phyloP scores from a whole-genome alignment of 495 filamentous ascomycete genomes.

The Cairneyella variabilis region DNA sequence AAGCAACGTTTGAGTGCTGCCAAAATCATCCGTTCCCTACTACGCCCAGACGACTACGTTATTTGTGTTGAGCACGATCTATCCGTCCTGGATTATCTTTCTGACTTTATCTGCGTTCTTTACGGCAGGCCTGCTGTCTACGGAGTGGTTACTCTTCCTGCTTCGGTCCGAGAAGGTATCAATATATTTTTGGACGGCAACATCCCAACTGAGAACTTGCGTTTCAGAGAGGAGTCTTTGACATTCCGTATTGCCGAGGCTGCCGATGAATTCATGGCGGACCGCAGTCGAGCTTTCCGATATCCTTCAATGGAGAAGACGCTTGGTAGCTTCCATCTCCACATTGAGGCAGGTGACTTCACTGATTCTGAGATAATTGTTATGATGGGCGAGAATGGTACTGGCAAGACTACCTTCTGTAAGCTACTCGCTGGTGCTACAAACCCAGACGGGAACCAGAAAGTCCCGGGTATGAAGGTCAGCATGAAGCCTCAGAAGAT shows the following conservation, averaged over 20 bases:
- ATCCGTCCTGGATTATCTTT: conserved; percentile 95
- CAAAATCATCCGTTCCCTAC: conserved; percentile 82
- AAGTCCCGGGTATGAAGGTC: conserved; percentile 90
- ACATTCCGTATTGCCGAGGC: conserved; percentile 95
- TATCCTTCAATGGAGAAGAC: conserved; percentile 95
- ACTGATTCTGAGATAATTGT: conserved; percentile 98
- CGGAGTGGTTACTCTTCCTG: conserved; percentile 94
- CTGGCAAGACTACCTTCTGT: conserved; percentile 97
- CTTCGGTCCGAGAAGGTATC: conserved; percentile 97
- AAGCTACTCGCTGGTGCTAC: conserved; percentile 87
- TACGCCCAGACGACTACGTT: conserved; percentile 87
- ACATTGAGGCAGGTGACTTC: conserved; percentile 77
- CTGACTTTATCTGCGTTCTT: conserved; percentile 95
- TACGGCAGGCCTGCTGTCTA: conserved; percentile 95
- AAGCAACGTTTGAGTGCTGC: conserved; percentile 95
- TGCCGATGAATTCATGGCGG: conserved; percentile 82
- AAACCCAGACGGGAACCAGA: conserved; percentile 74
- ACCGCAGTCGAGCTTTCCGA: conserved; percentile 77
- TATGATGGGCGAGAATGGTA: conserved; percentile 99
- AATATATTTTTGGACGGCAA: conserved; percentile 99
- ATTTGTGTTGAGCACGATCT: conserved; percentile 99
- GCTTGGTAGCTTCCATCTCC: conserved; percentile 82
- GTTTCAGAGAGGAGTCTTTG: conserved; percentile 94
- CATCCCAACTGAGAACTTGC: conserved; percentile 96
- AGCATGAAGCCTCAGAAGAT: conserved; percentile 99